Evolutionary conservation across 768 basidiomycete genomes (phyloP).

Genomic region (Trametes villosa): DNA sequence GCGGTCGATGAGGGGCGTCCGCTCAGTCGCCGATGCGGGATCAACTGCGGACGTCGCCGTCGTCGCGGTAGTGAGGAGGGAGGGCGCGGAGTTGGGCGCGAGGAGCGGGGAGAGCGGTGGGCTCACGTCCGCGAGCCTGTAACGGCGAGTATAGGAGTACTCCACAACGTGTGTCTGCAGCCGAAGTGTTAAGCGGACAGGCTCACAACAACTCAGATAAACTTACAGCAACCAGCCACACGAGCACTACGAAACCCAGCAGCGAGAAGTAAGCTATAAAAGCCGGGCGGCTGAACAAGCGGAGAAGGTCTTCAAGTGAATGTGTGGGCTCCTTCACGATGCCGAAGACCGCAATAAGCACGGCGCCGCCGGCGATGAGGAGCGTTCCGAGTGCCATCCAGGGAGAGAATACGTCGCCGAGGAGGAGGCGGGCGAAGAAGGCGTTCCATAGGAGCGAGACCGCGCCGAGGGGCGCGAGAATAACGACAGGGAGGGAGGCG

Average conservation of each 20-base stretch:
- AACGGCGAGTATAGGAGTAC: slow-evolving; percentile 56
- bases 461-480: slow-evolving; percentile 91
- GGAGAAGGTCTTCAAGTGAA: slow-evolving; percentile 82
- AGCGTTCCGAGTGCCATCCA: slow-evolving; percentile 88
- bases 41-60: slow-evolving; percentile 32
- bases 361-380: slow-evolving; percentile 86
- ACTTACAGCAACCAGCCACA: slow-evolving; percentile 68
- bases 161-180: slow-evolving; percentile 74
- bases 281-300: slow-evolving; percentile 71
- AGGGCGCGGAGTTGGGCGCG: slow-evolving; percentile 39
- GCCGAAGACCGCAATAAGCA: slow-evolving; percentile 89
- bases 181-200: neutral
- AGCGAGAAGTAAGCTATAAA: slow-evolving; percentile 85
- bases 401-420: slow-evolving; percentile 84
- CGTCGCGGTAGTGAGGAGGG: slow-evolving; percentile 41
- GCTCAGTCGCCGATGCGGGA: slow-evolving; percentile 43
- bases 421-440: slow-evolving; percentile 81
- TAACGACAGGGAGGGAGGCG: slow-evolving; percentile 91
- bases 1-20: slow-evolving; percentile 58
- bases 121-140: slow-evolving; percentile 32
- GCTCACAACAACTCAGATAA: neutral
- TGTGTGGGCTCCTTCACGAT: slow-evolving; percentile 89
- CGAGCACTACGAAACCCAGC: slow-evolving; percentile 60
- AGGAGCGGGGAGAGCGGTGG: slow-evolving; percentile 44
- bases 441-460: slow-evolving; percentile 95